These are phyloP conservation scores for Microglena sp. DNA, from an alignment of 139 green algal genomes.

Conservation along the genomic window DNA sequence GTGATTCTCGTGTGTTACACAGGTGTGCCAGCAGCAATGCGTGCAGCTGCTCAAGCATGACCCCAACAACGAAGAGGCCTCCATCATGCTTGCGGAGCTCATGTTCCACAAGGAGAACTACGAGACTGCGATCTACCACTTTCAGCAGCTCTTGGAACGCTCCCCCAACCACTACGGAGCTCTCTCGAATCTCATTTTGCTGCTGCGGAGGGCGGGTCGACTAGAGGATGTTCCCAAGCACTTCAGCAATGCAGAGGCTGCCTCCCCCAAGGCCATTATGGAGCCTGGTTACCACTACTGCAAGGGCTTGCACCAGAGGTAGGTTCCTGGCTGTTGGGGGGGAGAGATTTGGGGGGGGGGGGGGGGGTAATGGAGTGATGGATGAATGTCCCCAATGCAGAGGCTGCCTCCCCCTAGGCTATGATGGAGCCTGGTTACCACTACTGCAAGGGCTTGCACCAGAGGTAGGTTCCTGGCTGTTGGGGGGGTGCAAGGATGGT, in stretches of 20 bases:
- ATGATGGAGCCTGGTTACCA: constrained; percentile 43
- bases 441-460: constrained; percentile 47
- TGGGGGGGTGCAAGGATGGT: background rate
- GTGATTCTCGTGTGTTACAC: too few species aligned
- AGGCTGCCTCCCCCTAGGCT: constrained; percentile 25
- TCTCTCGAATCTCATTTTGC: constrained; percentile 50
- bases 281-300: constrained; percentile 59
- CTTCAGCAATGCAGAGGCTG: constrained; percentile 23
- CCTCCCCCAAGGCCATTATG: constrained; percentile 25
- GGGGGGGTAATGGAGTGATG: background rate
- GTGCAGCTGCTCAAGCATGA: constrained; percentile 49
- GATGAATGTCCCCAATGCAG: constrained; percentile 12
- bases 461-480: background rate
- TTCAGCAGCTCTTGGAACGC: constrained; percentile 65
- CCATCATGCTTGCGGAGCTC: constrained; percentile 71
- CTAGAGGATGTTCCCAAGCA: constrained; percentile 37
- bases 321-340: background rate
- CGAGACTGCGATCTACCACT: constrained; percentile 61
- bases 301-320: constrained; percentile 32
- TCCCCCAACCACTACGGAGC: constrained; percentile 51
- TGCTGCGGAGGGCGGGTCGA: constrained; percentile 39
- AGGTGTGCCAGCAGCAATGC: constrained; percentile 24
- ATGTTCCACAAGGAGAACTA: constrained; percentile 69
- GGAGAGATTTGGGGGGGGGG: too few species aligned
- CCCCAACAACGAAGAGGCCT: constrained; percentile 58